Evolutionary conservation across 1,284 basidiomycete genomes (phyloP), one percentile per base, ranked within the genome.

Genomic region (Porphyrellus sp.): DNA sequence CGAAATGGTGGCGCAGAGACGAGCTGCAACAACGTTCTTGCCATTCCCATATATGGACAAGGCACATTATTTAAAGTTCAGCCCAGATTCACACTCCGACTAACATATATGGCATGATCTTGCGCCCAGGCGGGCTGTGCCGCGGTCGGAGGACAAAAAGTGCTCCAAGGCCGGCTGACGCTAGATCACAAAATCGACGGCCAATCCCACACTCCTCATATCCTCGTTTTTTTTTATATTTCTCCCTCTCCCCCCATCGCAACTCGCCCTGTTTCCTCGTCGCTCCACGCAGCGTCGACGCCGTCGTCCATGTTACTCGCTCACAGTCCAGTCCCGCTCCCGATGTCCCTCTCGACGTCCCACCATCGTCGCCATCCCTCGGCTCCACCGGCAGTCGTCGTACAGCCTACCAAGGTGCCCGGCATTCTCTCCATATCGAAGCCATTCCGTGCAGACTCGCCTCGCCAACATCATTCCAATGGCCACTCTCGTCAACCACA

Each of bases 401-500:
- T 89, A 15, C 82, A 85, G 63, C 79, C 86, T 2, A 87, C 86
- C 15, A 78, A 77, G 53, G 85, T 80, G 0, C 86, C 86, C 1
- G 86, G 86, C 62, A 74, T 89, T 16, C 77, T 89, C 50, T 79
- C 82, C 47, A 75, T 89, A 51, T 81, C 84, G 52, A 85, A 83
- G 74, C 82, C 83, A 18, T 57, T 70, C 18, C 71, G 74, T 39
- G 59, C 70, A 6, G 61, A 67, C 7, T 57, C 64, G 0, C 66
- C 68, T 3, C 69, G 72, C 21, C 67, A 68, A 30, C 74, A 74
- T 50, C 70, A 65, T 0, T 58, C 48, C 5, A 60, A 62, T 24
- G 49, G 42, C 21, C 53, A 64, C 8, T 56, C 69, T 37, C 70
- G 70, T 47, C 72, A 72, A 28, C 68, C 72, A 9, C 69, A 70